Evolutionary conservation across 2,329 filamentous ascomycete genomes (phyloP), one percentile per base, ranked within the genome.

Genomic region (Colletotrichum paranaense): DNA sequence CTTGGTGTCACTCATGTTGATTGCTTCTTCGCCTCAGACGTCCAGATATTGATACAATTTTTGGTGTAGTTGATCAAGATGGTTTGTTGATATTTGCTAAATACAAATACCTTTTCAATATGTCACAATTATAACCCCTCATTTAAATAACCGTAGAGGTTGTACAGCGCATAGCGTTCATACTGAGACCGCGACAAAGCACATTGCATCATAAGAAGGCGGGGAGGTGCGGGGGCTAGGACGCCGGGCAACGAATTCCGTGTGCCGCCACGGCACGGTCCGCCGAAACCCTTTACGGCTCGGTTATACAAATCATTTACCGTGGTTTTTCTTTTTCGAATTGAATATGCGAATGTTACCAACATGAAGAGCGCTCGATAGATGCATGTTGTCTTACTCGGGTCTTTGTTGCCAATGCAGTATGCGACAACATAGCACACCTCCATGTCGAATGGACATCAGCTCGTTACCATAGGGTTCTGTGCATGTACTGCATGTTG

Each of bases 161-260:
- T 6, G 12, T 6, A 19, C 28, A 49, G 30, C 11, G 3, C 12
- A 63, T 8, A 16, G 42, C 19, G 4, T 32, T 16, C 4, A 4
- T 14, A 46, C 46, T 6, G 16, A 22, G 19, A 42, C 16, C 12
- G 12, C 22, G 22, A 8, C n/a, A 12, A 35, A 26, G 30, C 32
- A 16, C 57, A 68, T 72, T 72, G 69, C 65, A 68, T 68, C 69
- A 72, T 72, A 68, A 59, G n/a, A 22, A 57, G 69, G 65, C 62
- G 69, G 69, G 68, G 56, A 58, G 62, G 52, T 72, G 69, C 69
- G 69, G 69, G 69, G 69, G 58, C 26, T 42, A 63, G 42, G 38
- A 28, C 28, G 52, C 58, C 69, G 69, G 69, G 52, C 65, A 72
- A 72, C 58, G 69, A 68, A 52, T 68, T 72, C 69, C 69, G 69